Evolutionary conservation across 2,329 filamentous ascomycete species (phyloP).

Genomic region (Fusarium chuoi): DNA sequence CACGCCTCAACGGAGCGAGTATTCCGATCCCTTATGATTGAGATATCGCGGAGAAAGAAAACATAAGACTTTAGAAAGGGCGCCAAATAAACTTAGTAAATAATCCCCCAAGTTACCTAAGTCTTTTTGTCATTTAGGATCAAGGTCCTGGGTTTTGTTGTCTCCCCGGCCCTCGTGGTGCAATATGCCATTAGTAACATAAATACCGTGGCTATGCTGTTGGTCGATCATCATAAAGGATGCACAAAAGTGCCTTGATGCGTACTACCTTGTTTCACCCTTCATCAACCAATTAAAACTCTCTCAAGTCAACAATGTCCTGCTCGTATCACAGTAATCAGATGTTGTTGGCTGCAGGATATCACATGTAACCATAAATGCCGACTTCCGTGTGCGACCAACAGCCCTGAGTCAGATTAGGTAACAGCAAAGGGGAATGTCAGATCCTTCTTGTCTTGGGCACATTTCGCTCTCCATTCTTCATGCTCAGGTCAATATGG

Average conservation of each 20-base stretch:
- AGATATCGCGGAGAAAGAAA: no score
- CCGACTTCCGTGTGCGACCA: background rate
- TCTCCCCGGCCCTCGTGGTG: background rate
- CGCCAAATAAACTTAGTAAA: no score
- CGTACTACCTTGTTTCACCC: background rate
- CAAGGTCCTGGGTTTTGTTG: background rate
- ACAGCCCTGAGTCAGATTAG: background rate
- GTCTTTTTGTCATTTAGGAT: background rate
- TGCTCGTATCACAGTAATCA: background rate
- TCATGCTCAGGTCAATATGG: background rate
- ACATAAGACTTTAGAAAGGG: no score
- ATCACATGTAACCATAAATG: background rate
- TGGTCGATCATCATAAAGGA: background rate
- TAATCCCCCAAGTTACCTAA: no score
- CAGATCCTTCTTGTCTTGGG: background rate
- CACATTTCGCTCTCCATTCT: background rate
- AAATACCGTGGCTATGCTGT: background rate
- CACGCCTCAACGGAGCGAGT: background rate
- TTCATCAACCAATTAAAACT: background rate
- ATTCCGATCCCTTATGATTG: no score
- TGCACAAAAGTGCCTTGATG: background rate
- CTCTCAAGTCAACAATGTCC: no score
- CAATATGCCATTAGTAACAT: background rate
- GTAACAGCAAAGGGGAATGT: background rate
- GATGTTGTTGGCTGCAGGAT: background rate